phyloP scores from a whole-genome alignment of 495 filamentous ascomycete genomes.

The Neurospora hispaniola region DNA sequence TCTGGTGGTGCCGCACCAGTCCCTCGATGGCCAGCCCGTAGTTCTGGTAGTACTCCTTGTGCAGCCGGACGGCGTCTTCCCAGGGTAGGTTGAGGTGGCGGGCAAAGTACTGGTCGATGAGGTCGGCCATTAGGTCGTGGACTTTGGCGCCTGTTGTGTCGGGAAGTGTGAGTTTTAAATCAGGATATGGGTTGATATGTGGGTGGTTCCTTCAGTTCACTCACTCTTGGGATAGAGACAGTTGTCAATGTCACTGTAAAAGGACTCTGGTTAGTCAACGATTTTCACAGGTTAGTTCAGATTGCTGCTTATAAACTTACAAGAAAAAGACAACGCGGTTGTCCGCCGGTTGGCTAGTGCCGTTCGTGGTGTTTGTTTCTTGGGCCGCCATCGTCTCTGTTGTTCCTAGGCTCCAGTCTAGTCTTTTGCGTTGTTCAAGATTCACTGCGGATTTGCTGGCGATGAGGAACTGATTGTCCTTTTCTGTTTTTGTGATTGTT shows the following conservation, averaged over 20 bases:
- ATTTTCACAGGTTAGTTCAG: background rate
- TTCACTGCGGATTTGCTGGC: background rate
- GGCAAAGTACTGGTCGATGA: constrained; percentile 76
- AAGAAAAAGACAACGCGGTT: constrained; percentile 33
- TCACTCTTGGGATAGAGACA: constrained; percentile 65
- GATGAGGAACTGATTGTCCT: background rate
- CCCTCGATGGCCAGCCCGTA: constrained; percentile 98
- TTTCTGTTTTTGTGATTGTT: background rate
- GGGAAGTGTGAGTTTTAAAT: background rate
- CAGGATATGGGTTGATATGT: too few relatives aligned
- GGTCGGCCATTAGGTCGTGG: constrained; percentile 60
- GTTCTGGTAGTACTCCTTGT: constrained; percentile 83
- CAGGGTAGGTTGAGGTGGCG: constrained; percentile 60
- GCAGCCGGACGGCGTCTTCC: constrained; percentile 70
- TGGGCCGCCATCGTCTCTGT: background rate
- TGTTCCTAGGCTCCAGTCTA: too few relatives aligned
- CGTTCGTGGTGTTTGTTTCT: background rate
- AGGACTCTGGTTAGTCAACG: background rate
- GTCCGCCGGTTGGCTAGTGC: constrained; percentile 14
- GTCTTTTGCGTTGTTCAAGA: background rate
- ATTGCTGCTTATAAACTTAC: constrained; percentile 18
- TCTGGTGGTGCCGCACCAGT: constrained; percentile 84
- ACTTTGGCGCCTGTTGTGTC: constrained; percentile 47
- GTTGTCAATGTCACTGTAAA: constrained; percentile 79
- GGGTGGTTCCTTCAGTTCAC: constrained; percentile 7